Evolutionary conservation across 192 early-diverging fungal species (phyloP).

Genomic region (Entomortierella chlamydospora): DNA sequence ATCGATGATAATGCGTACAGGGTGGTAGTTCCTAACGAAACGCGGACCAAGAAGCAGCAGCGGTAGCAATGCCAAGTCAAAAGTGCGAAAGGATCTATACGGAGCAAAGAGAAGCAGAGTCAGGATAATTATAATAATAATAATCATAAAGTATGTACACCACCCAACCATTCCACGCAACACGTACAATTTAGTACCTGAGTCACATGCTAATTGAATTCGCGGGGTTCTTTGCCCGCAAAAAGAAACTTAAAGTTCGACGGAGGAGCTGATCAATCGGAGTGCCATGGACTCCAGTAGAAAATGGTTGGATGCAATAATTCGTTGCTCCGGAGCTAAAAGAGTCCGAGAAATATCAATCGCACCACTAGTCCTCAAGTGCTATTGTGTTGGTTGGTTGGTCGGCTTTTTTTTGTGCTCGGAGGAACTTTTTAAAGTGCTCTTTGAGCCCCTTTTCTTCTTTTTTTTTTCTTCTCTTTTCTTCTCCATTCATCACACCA

Average conservation of each 20-base stretch:
- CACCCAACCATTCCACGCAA: not conserved
- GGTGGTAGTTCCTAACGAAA: not conserved
- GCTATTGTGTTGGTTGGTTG: too few species aligned
- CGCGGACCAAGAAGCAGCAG: not conserved
- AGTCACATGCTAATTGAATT: not conserved
- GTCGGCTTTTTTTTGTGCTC: not conserved
- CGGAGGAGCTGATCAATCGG: not conserved
- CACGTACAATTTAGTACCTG: not conserved
- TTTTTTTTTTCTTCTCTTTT: conserved; percentile 7
- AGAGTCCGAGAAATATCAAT: not conserved
- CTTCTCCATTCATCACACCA: not conserved
- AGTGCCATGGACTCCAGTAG: not conserved
- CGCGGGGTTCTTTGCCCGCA: not conserved
- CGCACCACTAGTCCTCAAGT: too few species aligned
- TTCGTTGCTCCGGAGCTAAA: not conserved
- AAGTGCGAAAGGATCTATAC: not conserved
- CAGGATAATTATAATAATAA: not conserved
- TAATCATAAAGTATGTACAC: too few species aligned
- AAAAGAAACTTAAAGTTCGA: not conserved
- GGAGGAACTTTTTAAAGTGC: not conserved
- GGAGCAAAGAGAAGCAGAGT: not conserved
- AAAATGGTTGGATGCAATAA: not conserved
- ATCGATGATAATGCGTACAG: not conserved
- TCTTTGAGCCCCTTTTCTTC: not conserved
- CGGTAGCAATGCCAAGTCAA: not conserved